Conservation (phyloP, 2,329 filamentous ascomycete species). For the Penicillium decumbens region DNA sequence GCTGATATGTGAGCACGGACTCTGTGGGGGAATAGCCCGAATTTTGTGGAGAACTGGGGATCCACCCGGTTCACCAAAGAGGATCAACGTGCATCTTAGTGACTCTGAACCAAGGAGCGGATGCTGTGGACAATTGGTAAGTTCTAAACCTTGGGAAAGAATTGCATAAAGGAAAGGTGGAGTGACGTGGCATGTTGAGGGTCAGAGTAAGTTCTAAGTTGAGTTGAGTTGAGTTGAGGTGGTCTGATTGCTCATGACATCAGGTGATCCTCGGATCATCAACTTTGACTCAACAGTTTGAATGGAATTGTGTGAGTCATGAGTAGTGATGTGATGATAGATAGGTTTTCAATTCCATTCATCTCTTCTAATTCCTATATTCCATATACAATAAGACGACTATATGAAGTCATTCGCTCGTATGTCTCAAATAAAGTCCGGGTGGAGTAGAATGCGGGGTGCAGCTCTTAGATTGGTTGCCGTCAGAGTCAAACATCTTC, state of each 20-base stretch:
- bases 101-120: background rate
- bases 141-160: background rate
- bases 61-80: background rate
- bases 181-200: constrained; percentile 1
- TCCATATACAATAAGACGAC: background rate
- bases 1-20: background rate
- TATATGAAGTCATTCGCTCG: background rate
- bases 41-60: background rate
- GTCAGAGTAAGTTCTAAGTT: background rate
- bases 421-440: constrained; percentile 7
- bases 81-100: background rate
- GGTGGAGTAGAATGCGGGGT: constrained; percentile 34
- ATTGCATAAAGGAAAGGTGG: background rate
- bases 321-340: background rate
- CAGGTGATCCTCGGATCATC: constrained; percentile 12
- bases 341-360: background rate
- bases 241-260: constrained; percentile 10
- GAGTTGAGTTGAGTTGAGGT: background rate
- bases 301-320: background rate
- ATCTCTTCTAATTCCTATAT: background rate
- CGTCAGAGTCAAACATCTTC: constrained; percentile 1
- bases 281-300: constrained; percentile 5
- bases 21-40: background rate
- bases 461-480: constrained; percentile 29
- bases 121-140: background rate